Evolutionary conservation across 768 basidiomycete genomes (phyloP).

Genomic region (Chalciporus chontae): DNA sequence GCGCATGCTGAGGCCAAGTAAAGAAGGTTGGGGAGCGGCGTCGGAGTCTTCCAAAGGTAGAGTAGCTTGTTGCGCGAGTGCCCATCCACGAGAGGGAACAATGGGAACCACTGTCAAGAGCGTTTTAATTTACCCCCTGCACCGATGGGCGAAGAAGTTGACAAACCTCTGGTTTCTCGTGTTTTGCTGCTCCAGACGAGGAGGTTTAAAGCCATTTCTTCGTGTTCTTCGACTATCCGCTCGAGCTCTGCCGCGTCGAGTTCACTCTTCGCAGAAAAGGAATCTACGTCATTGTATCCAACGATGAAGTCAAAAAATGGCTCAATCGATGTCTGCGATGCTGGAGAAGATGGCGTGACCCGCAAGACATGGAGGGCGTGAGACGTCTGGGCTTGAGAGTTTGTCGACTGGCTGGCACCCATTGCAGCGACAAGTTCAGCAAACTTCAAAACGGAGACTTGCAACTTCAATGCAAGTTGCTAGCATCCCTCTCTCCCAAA

Average conservation of each 20-base stretch:
- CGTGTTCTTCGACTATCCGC: conserved; percentile 78
- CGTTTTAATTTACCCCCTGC: background rate
- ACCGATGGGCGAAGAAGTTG: background rate
- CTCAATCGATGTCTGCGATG: conserved; percentile 78
- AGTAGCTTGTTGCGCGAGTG: conserved; percentile 40
- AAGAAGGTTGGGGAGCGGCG: conserved; percentile 64
- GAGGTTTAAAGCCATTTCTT: conserved; percentile 65
- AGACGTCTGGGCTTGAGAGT: conserved; percentile 29
- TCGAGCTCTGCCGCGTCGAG: conserved; percentile 73
- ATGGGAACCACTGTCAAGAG: conserved; percentile 68
- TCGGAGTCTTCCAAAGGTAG: conserved; percentile 39
- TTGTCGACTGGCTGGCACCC: conserved; percentile 74
- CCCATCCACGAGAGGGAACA: conserved; percentile 83
- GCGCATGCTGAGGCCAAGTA: conserved; percentile 92
- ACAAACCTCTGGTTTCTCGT: conserved; percentile 63
- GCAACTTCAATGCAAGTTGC: conserved; percentile 9
- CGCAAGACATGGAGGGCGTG: conserved; percentile 84
- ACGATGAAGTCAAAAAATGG: conserved; percentile 98
- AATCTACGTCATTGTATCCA: conserved; percentile 74
- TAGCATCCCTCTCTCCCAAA: background rate
- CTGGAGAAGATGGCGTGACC: conserved; percentile 86
- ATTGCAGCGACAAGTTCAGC: conserved; percentile 36
- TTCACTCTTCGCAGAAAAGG: conserved; percentile 41
- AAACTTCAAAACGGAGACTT: background rate
- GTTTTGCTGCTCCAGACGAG: conserved; percentile 84